A percentile compares a stretch with the other conserved stretches of the same genome.
phyloP scores from a whole-genome alignment of 169 alveolate species.

The Eimeria acervulina region DNA sequence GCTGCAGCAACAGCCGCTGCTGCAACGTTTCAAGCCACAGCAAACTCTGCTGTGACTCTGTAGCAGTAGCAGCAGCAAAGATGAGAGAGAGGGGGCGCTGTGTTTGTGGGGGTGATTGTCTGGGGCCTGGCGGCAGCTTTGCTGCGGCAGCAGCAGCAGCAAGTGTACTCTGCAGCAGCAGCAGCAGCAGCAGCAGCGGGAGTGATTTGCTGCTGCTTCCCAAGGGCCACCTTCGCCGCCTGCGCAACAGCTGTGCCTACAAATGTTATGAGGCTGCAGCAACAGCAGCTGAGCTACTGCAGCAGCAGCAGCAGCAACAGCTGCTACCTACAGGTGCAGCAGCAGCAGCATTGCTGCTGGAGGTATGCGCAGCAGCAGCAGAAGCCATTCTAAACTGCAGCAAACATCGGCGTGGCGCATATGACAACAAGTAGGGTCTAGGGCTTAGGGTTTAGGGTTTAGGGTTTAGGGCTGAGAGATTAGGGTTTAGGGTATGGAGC shows the following conservation, averaged over 20 bases:
- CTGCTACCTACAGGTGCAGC: conserved; percentile 17
- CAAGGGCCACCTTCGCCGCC: neutral
- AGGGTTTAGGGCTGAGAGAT: conserved; percentile 9
- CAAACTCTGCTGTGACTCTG: neutral
- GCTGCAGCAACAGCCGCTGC: neutral
- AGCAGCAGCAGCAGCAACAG: conserved; percentile 48
- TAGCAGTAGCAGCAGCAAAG: neutral
- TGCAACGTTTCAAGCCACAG: neutral
- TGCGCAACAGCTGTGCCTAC: neutral
- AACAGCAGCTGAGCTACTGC: conserved; percentile 29
- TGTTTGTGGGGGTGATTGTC: neutral
- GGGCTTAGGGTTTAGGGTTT: conserved; percentile 48
- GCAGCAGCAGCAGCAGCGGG: neutral
- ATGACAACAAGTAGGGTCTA: neutral
- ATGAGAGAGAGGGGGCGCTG: neutral
- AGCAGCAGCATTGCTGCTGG: conserved; percentile 37
- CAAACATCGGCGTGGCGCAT: neutral
- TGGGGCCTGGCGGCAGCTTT: neutral
- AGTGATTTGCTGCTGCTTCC: conserved; percentile 2
- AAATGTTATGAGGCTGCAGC: neutral
- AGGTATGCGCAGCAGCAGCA: conserved; percentile 46
- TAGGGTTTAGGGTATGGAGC: conserved; percentile 21
- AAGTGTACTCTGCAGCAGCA: conserved; percentile 2
- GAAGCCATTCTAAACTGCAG: neutral
- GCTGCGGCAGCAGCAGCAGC: conserved; percentile 18